These are phyloP conservation scores for Emmonsia crescens DNA, from an alignment of 2,329 filamentous ascomycete species.

Conservation along the genomic window DNA sequence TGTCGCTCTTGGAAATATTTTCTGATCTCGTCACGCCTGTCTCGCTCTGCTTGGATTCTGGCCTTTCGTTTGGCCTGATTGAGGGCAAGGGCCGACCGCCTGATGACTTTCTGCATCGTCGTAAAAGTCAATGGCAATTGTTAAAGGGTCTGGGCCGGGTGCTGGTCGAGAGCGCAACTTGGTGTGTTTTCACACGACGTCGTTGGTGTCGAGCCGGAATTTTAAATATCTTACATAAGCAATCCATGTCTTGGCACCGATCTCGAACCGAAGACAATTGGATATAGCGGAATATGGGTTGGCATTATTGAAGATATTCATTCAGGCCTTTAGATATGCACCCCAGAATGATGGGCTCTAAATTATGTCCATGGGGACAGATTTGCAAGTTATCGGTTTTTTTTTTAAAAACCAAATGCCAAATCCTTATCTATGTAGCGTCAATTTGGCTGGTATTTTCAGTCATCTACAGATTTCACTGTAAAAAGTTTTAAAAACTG, in stretches of 20 bases:
- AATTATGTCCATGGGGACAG: no score
- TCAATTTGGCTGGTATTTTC: no score
- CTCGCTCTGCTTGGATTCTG: slow-evolving; percentile 34
- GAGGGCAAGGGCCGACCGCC: slow-evolving; percentile 55
- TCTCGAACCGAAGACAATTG: no score
- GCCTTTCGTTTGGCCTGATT: slow-evolving; percentile 45
- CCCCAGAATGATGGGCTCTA: no score
- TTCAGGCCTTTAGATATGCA: no score
- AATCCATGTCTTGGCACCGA: neutral
- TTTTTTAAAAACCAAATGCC: no score
- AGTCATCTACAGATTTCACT: no score
- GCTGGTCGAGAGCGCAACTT: neutral
- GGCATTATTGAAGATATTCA: neutral
- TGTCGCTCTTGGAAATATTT: slow-evolving; percentile 20
- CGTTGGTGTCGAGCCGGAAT: neutral
- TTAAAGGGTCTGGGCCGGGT: neutral
- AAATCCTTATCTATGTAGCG: no score
- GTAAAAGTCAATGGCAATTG: slow-evolving; percentile 19
- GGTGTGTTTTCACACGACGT: neutral
- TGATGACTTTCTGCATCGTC: slow-evolving; percentile 59
- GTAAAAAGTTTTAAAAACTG: neutral
- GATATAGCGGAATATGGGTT: no score
- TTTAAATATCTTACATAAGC: slow-evolving; percentile 1
- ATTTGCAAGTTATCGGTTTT: no score
- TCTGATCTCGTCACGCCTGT: slow-evolving; percentile 29